Conservation (phyloP, 192 early-diverging fungal genomes). For the Lobosporangium transversale region DNA sequence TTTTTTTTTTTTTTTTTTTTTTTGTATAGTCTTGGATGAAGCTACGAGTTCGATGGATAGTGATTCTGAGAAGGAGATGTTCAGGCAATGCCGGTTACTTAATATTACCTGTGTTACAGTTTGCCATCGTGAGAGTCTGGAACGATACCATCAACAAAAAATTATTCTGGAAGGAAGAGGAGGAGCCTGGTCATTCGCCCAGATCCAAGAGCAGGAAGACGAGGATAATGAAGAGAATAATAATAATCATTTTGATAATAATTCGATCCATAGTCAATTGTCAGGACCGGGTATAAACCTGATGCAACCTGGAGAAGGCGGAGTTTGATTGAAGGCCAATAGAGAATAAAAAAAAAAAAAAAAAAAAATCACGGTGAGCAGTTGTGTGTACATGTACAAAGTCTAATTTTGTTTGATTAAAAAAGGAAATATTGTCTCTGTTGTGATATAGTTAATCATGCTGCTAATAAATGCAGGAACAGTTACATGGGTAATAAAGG, state of each 20-base stretch:
- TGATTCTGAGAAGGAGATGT: constrained; percentile 61
- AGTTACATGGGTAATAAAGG: too few relatives aligned
- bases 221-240: too few relatives aligned
- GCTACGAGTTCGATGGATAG: constrained; percentile 74
- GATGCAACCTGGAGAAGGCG: not conserved
- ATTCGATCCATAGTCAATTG: not conserved
- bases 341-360: not conserved
- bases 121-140: constrained; percentile 71
- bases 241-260: too few relatives aligned
- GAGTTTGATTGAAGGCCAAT: constrained; percentile 2
- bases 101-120: constrained; percentile 92
- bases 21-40: constrained; percentile 68
- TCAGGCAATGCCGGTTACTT: constrained; percentile 64
- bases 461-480: too few relatives aligned
- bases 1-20: not conserved
- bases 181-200: constrained; percentile 25
- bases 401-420: not conserved
- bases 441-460: too few relatives aligned
- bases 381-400: not conserved
- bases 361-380: not conserved
- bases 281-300: not conserved
- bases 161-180: constrained; percentile 40
- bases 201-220: constrained; percentile 9
- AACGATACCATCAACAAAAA: constrained; percentile 45
- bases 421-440: too few relatives aligned